Conservation (phyloP, 208 protist species). For the Crithidia fasciculata region DNA sequence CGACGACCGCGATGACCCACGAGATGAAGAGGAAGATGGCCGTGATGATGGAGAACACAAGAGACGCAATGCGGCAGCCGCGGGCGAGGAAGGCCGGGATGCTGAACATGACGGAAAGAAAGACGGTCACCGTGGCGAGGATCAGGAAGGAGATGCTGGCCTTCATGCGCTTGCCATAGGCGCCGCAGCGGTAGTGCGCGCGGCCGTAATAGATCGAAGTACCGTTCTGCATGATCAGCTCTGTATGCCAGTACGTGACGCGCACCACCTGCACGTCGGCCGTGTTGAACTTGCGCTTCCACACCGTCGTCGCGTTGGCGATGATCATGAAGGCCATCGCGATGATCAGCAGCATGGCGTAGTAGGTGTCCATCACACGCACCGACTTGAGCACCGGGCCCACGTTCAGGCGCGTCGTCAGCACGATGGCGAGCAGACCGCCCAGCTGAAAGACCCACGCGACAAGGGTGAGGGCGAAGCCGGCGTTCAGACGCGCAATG, state of each 20-base stretch:
- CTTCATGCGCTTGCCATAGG: slow-evolving; percentile 67
- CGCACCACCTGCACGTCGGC: slow-evolving; percentile 47
- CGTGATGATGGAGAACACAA: slow-evolving; percentile 40
- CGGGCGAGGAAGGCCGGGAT: slow-evolving; percentile 46
- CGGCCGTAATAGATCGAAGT: slow-evolving; percentile 49
- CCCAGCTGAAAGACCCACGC: slow-evolving; percentile 58
- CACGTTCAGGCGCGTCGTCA: slow-evolving; percentile 58
- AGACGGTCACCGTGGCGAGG: slow-evolving; percentile 40
- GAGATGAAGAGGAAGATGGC: slow-evolving; percentile 49
- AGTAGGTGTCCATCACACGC: slow-evolving; percentile 64
- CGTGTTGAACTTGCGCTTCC: slow-evolving; percentile 56
- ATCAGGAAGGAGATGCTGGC: slow-evolving; percentile 65
- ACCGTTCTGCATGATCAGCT: slow-evolving; percentile 51
- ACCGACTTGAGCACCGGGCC: slow-evolving; percentile 47
- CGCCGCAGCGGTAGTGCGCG: slow-evolving; percentile 53
- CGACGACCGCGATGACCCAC: slow-evolving; percentile 51
- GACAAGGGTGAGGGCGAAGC: slow-evolving; percentile 59
- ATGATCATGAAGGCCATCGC: slow-evolving; percentile 44
- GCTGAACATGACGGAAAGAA: slow-evolving; percentile 40
- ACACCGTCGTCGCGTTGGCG: slow-evolving; percentile 53
- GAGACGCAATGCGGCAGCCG: slow-evolving; percentile 44
- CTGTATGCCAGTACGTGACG: slow-evolving; percentile 74
- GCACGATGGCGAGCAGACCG: slow-evolving; percentile 40
- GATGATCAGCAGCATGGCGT: slow-evolving; percentile 41
- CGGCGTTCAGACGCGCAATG: slow-evolving; percentile 49